phyloP scores from a whole-genome alignment of 495 filamentous ascomycete species.

The Lophiotrema nucula region DNA sequence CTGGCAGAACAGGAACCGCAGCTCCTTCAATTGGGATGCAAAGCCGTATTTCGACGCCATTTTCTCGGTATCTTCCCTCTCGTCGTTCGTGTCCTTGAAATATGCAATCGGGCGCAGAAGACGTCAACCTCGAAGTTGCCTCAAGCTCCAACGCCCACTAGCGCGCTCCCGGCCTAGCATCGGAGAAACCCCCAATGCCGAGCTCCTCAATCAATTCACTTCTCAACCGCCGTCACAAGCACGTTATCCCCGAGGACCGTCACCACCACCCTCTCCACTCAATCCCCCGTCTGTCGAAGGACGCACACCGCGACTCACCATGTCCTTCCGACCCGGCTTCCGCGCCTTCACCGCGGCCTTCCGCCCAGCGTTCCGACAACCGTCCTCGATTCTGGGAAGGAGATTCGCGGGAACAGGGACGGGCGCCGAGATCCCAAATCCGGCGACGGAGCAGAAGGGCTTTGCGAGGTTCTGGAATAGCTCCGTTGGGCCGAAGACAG shows the following conservation, averaged over 20 bases:
- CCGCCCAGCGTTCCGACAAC: constrained; percentile 50
- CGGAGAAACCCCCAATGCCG: not conserved
- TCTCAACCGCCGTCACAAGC: not conserved
- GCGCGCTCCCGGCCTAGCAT: not conserved
- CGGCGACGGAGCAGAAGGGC: constrained; percentile 53
- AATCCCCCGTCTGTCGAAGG: constrained; percentile 2
- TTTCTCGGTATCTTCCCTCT: constrained; percentile 32
- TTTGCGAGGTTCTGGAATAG: constrained; percentile 80
- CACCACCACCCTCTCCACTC: constrained; percentile 4
- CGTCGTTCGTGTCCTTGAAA: no score
- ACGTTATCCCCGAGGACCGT: not conserved
- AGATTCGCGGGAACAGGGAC: constrained; percentile 34
- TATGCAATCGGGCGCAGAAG: constrained; percentile 14
- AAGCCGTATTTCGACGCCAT: constrained; percentile 97
- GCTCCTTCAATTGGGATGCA: constrained; percentile 81
- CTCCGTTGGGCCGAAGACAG: constrained; percentile 86
- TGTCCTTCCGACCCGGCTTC: constrained; percentile 45
- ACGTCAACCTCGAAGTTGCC: not conserved
- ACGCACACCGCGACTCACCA: constrained; percentile 44
- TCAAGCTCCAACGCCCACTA: not conserved
- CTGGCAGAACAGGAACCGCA: constrained; percentile 97
- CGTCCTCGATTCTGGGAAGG: constrained; percentile 47
- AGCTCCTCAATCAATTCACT: not conserved
- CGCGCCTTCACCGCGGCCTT: constrained; percentile 33
- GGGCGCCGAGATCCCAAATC: constrained; percentile 70